phyloP scores from a whole-genome alignment of 306 rosid species.

The Lupinus albus region DNA sequence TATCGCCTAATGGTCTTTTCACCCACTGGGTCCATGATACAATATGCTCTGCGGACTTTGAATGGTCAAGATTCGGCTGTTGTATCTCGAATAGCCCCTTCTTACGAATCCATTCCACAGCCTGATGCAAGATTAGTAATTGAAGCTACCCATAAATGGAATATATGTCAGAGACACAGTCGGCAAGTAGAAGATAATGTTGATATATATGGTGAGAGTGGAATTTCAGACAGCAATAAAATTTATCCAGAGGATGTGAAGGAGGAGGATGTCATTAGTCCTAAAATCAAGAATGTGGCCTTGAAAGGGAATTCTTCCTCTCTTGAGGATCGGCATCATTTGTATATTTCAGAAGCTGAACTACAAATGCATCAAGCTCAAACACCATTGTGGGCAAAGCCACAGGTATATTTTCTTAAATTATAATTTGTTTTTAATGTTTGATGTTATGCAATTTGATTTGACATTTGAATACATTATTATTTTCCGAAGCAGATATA shows the following conservation, averaged over 20 bases:
- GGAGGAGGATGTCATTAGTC: constrained; percentile 49
- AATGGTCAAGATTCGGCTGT: constrained; percentile 50
- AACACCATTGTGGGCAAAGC: constrained; percentile 74
- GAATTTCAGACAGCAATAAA: constrained; percentile 60
- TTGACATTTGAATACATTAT: constrained; percentile 30
- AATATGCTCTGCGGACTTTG: constrained; percentile 62
- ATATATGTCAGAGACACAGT: constrained; percentile 75
- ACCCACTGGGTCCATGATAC: constrained; percentile 83
- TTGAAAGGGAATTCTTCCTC: constrained; percentile 48
- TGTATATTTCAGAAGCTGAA: constrained; percentile 96
- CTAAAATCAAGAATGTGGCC: constrained; percentile 51
- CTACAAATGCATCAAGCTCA: constrained; percentile 75
- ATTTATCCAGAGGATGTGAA: constrained; percentile 61
- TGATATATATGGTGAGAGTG: constrained; percentile 93
- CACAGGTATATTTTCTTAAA: constrained; percentile 58
- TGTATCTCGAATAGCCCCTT: constrained; percentile 55
- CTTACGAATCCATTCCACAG: constrained; percentile 60
- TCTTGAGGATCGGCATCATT: constrained; percentile 66
- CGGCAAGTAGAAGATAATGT: constrained; percentile 70
- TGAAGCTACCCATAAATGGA: constrained; percentile 93
- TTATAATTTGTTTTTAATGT: constrained; percentile 8
- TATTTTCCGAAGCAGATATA: constrained; percentile 61
- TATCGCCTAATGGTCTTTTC: constrained; percentile 79
- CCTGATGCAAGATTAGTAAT: constrained; percentile 70
- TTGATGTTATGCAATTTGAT: constrained; percentile 13